Conservation (phyloP, 768 basidiomycete species). For the Chlorophyllum brunneum region DNA sequence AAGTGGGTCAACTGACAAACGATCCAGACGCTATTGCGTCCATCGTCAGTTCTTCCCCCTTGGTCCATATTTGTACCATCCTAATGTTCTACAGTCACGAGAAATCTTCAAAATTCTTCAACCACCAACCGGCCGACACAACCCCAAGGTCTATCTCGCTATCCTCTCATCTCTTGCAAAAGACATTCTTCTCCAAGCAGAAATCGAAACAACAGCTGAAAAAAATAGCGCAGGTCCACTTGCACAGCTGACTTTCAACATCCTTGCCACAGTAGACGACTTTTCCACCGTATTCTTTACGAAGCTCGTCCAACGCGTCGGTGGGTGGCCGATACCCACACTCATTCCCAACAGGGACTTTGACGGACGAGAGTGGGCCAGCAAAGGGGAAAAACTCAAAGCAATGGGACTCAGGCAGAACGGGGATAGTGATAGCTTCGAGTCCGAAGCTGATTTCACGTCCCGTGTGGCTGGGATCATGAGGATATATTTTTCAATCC, state of each 20-base stretch:
- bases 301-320: slow-evolving; percentile 81
- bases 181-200: slow-evolving; percentile 84
- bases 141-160: slow-evolving; percentile 58
- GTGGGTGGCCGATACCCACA: slow-evolving; percentile 81
- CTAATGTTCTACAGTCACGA: slow-evolving; percentile 26
- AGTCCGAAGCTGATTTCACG: slow-evolving; percentile 58
- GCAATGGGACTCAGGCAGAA: slow-evolving; percentile 54
- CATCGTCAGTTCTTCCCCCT: slow-evolving; percentile 50
- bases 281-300: slow-evolving; percentile 80
- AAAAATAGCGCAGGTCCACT: slow-evolving; percentile 82
- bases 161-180: slow-evolving; percentile 88
- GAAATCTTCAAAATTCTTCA: slow-evolving; percentile 34
- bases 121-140: slow-evolving; percentile 26
- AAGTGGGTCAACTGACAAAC: slow-evolving; percentile 84
- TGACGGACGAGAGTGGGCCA: slow-evolving; percentile 43
- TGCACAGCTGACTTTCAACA: slow-evolving; percentile 67
- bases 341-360: slow-evolving; percentile 51
- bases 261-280: slow-evolving; percentile 53
- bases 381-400: slow-evolving; percentile 37
- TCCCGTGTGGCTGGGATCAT: slow-evolving; percentile 73
- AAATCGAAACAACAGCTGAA: slow-evolving; percentile 89
- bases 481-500: slow-evolving; percentile 81
- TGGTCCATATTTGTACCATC: slow-evolving; percentile 2
- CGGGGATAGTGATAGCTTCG: slow-evolving; percentile 36
- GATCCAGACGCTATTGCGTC: slow-evolving; percentile 54